Evolutionary conservation across 345 rosid genomes (phyloP).

Genomic region (Isatis tinctoria): DNA sequence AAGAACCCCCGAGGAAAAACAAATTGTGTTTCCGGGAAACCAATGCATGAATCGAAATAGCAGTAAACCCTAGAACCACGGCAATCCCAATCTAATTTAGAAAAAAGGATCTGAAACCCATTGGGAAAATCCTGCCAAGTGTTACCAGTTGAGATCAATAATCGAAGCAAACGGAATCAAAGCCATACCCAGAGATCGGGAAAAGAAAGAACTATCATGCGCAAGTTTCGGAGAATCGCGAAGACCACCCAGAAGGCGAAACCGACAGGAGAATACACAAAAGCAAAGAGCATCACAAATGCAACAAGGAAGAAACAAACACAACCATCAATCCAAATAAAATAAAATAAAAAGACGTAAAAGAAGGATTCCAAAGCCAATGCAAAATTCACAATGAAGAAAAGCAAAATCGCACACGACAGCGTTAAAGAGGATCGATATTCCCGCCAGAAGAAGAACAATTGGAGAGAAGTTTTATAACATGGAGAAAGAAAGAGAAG

Average conservation of each 20-base stretch:
- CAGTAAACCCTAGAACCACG: conserved; percentile 25
- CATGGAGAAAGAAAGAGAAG: not conserved
- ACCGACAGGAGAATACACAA: not conserved
- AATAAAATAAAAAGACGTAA: not conserved
- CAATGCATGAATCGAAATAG: conserved; percentile 23
- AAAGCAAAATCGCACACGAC: conserved; percentile 17
- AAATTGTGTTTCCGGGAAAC: not conserved
- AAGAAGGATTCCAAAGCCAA: not conserved
- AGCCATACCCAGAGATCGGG: conserved; percentile 9
- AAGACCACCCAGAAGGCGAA: conserved; percentile 7
- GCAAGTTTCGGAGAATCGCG: conserved; percentile 5
- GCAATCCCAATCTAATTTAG: conserved; percentile 5
- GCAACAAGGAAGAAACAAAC: conserved; percentile 10
- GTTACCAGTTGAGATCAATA: conserved; percentile 4
- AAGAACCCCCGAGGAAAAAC: not conserved
- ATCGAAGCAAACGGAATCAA: conserved; percentile 20
- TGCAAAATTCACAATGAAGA: not conserved
- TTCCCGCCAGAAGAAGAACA: conserved; percentile 38
- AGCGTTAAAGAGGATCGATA: conserved; percentile 16
- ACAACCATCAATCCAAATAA: conserved; percentile 2
- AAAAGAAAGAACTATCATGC: conserved; percentile 19
- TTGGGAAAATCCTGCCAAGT: not conserved
- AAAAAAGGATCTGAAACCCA: not conserved
- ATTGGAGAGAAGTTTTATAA: not conserved
- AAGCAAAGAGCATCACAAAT: not conserved